phyloP scores from a whole-genome alignment of 2,329 filamentous ascomycete species.

The Periconia sp. region DNA sequence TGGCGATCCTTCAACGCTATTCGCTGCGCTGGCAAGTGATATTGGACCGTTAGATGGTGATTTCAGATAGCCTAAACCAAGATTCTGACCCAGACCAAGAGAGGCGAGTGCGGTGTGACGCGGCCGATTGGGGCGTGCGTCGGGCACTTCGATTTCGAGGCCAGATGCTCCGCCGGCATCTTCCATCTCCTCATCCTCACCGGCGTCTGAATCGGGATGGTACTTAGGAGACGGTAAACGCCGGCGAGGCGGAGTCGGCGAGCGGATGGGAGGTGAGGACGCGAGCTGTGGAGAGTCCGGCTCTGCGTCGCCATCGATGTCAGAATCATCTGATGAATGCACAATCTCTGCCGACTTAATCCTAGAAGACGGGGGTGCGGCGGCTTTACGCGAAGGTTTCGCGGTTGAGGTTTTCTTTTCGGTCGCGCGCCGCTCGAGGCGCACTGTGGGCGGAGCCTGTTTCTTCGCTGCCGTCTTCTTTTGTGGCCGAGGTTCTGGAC shows the following conservation, averaged over 20 bases:
- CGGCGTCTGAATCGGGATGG: constrained; percentile 15
- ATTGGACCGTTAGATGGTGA: constrained; percentile 49
- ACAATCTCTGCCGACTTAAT: constrained; percentile 42
- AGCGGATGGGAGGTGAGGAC: constrained; percentile 2
- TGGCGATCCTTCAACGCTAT: constrained; percentile 38
- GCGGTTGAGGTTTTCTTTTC: constrained; percentile 13
- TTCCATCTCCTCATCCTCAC: constrained; percentile 28
- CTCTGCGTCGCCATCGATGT: constrained; percentile 24
- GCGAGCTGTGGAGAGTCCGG: neutral
- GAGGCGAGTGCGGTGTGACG: constrained; percentile 28
- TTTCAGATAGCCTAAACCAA: constrained; percentile 30
- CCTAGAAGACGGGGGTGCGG: constrained; percentile 29
- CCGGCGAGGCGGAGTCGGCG: constrained; percentile 3
- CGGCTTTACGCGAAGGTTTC: constrained; percentile 24
- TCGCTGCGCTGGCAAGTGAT: constrained; percentile 51
- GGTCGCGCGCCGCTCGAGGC: constrained; percentile 45
- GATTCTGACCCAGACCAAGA: constrained; percentile 31
- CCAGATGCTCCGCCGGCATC: constrained; percentile 14
- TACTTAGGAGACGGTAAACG: neutral
- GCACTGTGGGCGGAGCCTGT: constrained; percentile 34
- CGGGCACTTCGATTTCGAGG: constrained; percentile 36
- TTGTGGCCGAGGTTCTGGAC: constrained; percentile 23
- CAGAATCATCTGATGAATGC: constrained; percentile 37
- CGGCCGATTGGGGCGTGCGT: no score
- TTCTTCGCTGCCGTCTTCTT: constrained; percentile 30